Evolutionary conservation across 2,329 filamentous ascomycete species (phyloP).

Genomic region (Lasiodiplodia sp.): DNA sequence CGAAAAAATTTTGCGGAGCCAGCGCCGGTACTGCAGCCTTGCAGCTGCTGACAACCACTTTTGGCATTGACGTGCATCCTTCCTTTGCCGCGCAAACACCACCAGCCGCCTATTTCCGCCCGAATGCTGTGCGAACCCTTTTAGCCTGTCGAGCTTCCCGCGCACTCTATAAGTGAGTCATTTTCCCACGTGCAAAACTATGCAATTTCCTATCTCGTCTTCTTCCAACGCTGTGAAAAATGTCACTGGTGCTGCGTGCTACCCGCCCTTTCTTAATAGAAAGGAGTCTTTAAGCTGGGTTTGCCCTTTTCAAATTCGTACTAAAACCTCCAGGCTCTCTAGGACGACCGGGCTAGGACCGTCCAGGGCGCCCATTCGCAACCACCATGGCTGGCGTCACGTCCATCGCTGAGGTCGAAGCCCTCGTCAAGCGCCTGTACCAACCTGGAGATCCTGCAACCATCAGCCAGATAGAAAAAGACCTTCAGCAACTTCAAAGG

Average conservation of each 20-base stretch:
- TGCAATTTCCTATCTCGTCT: neutral
- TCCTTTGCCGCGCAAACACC: constrained; percentile 11
- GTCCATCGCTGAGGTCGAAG: constrained; percentile 43
- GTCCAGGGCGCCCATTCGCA: no score
- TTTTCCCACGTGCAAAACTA: neutral
- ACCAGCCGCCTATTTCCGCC: neutral
- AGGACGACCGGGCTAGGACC: neutral
- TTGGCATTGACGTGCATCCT: constrained; percentile 24
- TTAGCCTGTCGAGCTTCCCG: neutral
- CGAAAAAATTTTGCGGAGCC: constrained; percentile 11
- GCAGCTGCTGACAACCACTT: constrained; percentile 20
- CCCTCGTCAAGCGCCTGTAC: constrained; percentile 61
- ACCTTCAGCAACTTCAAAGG: constrained; percentile 79
- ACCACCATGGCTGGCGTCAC: constrained; percentile 16
- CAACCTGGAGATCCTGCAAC: constrained; percentile 55
- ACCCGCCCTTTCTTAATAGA: neutral
- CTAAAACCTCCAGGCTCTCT: neutral
- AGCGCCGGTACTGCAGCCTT: constrained; percentile 5
- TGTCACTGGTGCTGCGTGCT: neutral
- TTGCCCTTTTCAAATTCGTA: neutral
- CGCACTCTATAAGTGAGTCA: neutral
- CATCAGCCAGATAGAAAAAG: constrained; percentile 69
- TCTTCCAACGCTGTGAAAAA: neutral
- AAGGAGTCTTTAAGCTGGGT: neutral
- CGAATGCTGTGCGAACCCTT: neutral